Percentiles rank a stretch among this genome's conserved stretches.
Evolutionary conservation across 2,329 filamentous ascomycete genomes (phyloP).

Genomic region (Scleromitrula shiraiana): DNA sequence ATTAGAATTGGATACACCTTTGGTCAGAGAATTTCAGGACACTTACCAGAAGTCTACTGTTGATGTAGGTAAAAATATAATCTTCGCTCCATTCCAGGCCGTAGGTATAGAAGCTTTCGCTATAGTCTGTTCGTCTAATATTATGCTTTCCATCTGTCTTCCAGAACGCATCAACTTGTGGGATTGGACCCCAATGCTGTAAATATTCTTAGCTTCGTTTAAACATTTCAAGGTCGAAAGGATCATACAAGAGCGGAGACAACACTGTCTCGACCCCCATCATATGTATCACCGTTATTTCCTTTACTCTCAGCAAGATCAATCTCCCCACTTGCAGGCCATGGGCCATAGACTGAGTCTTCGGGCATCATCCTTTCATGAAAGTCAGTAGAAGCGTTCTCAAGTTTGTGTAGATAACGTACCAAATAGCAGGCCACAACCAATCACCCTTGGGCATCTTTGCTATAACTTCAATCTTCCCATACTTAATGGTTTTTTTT

Average conservation of each 20-base stretch:
- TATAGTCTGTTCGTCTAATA: conserved; percentile 34
- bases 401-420: neutral
- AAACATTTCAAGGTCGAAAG: neutral
- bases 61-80: conserved; percentile 46
- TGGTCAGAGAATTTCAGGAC: neutral
- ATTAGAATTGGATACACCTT: neutral
- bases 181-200: conserved; percentile 38
- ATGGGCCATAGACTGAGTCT: conserved; percentile 39
- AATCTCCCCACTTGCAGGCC: conserved; percentile 46
- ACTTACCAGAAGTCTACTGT: conserved; percentile 33
- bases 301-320: conserved; percentile 44
- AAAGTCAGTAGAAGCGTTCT: neutral
- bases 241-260: conserved; percentile 38
- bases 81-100: conserved; percentile 45
- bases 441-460: conserved; percentile 46
- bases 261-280: conserved; percentile 36
- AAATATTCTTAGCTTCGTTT: neutral
- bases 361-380: conserved; percentile 42
- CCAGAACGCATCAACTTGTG: conserved; percentile 23
- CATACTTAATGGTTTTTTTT: conserved; percentile 41
- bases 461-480: conserved; percentile 45
- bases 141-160: conserved; percentile 12
- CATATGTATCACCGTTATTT: conserved; percentile 34
- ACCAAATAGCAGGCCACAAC: conserved; percentile 42
- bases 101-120: conserved; percentile 41